Base-by-base conservation (phyloP, 2,329 filamentous ascomycete genomes). In the Ceratocystis lukuohia region DNA sequence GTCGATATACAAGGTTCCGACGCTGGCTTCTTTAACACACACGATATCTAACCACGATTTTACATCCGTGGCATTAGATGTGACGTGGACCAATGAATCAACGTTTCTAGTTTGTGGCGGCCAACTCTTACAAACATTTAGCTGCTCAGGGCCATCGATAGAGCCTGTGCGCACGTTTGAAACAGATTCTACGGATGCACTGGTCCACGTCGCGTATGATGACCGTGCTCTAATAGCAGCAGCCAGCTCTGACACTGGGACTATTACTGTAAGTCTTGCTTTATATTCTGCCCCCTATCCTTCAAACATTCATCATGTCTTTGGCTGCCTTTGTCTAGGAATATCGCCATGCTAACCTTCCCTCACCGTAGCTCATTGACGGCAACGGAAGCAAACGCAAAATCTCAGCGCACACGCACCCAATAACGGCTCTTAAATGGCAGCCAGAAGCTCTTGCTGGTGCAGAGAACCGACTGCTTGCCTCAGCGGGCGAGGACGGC, bases 401-500 rank as follows among this genome's bases (percentile, higher is more conserved):
- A 48, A 84, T 86, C 66, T 78, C 79, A 59, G 83, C 84, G 5
- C 84, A 87, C 69, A 79, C 81, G 66, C 82, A 83, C 22, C 73
- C 79, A 28, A 80, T 87, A 64, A 85, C 82, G 0, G 78, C 80
- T 2, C 76, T 87, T 69, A 77, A 79, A 68, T 87, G 84, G 84
- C 84, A 87, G 70, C 84, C 84, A 10, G 57, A 65, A 44, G 37
- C 53, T 3, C 69, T 82, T 20, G 65, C 66, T 20, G 63, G 62
- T 25, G 70, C 72, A 1, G 79, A 80, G 62, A 82, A 85, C 69
- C 77, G 84, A 28, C 75, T 87, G 2, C 78, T 86, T 66, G 84
- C 84, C 6, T 83, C 84, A 1, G 83, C 83, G 28, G 81, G 82
- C 2, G 83, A 86, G 68, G 84, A 87, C 70, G 83, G 83, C 28